Percentiles rank a stretch among this genome's conserved stretches.
Conservation (phyloP, 2,329 filamentous ascomycete genomes). For the Cercospora janseana region DNA sequence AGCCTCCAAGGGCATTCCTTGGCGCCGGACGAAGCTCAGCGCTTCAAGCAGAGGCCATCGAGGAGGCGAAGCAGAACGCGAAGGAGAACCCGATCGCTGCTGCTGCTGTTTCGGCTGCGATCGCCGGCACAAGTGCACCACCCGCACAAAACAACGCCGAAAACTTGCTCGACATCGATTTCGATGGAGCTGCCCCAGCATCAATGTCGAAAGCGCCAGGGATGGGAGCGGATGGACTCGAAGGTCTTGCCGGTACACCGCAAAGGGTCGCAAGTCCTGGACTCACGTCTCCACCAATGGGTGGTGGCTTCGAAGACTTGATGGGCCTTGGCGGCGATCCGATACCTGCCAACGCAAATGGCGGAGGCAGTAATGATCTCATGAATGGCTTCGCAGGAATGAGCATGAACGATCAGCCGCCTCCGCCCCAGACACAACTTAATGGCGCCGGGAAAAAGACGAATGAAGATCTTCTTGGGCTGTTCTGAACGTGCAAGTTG, state of each 20-base stretch:
- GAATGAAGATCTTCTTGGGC: slow-evolving; percentile 56
- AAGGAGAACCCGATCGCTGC: slow-evolving; percentile 93
- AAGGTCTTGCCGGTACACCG: slow-evolving; percentile 62
- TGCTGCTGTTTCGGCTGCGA: slow-evolving; percentile 67
- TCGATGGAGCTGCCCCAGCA: slow-evolving; percentile 90
- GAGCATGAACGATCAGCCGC: slow-evolving; percentile 67
- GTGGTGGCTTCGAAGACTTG: slow-evolving; percentile 72
- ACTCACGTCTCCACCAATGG: slow-evolving; percentile 47
- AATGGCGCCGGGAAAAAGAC: slow-evolving; percentile 43
- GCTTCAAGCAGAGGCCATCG: slow-evolving; percentile 91
- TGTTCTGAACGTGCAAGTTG: slow-evolving; percentile 49
- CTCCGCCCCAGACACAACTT: slow-evolving; percentile 64
- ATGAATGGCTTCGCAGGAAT: slow-evolving; percentile 81
- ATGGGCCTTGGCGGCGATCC: slow-evolving; percentile 60
- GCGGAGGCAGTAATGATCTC: slow-evolving; percentile 54
- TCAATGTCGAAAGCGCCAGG: slow-evolving; percentile 67
- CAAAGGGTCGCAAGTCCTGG: slow-evolving; percentile 66
- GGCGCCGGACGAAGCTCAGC: slow-evolving; percentile 92
- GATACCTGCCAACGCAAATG: slow-evolving; percentile 30
- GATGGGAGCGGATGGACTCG: slow-evolving; percentile 51
- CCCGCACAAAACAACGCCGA: slow-evolving; percentile 76
- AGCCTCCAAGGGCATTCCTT: slow-evolving; percentile 95
- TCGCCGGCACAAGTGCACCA: slow-evolving; percentile 43
- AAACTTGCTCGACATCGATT: slow-evolving; percentile 93
- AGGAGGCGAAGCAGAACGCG: slow-evolving; percentile 89